Base-by-base conservation (phyloP, 2,329 filamentous ascomycete genomes). In the Phyllosticta citrichinensis region DNA sequence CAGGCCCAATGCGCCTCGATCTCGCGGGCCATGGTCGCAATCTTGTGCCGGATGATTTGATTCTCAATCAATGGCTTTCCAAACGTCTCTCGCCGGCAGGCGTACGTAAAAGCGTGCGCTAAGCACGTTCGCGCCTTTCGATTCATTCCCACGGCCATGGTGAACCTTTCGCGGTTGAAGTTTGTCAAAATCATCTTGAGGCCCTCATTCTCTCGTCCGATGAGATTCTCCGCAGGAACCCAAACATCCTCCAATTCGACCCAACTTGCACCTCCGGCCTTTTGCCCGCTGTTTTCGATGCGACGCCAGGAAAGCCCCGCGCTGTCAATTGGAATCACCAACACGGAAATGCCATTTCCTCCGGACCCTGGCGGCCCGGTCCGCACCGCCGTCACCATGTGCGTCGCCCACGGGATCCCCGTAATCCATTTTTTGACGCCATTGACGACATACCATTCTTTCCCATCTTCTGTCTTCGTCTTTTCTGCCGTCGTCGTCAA, bases 381-480 rank as follows among this genome's bases (percentile, higher is more conserved):
- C 6, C 83, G 76, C 5, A 85, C 83, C 1, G 84, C 85, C 12
- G 84, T 83, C 0, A 84, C 85, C 69, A 82, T 81, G 68, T 84
- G 83, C 56, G 83, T 79, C 12, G 84, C 81, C 77, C 79, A 84
- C 1, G 82, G 79, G 14, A 77, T 81, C 55, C 83, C 83, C 0
- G 85, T 87, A 65, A 88, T 87, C 83, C 84, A 86, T 69, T 86
- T 86, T 76, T 88, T 87, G 57, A 80, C 79, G 0, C 85, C 85
- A 61, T 85, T 86, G n/a, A 87, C 83, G 40, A 86, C 67, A 65
- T 86, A 88, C 74, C 86, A 81, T 71, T 87, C 86, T n/a, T n/a
- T 47, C 55, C 88, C 88, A 69, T 91, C 88, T 1, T 84, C 75
- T 0, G 87, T 90, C 77, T 91, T 90, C 0, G 87, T 90, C 77